Conservation (phyloP, 805 yeast genomes). For the Starmerella floricola region DNA sequence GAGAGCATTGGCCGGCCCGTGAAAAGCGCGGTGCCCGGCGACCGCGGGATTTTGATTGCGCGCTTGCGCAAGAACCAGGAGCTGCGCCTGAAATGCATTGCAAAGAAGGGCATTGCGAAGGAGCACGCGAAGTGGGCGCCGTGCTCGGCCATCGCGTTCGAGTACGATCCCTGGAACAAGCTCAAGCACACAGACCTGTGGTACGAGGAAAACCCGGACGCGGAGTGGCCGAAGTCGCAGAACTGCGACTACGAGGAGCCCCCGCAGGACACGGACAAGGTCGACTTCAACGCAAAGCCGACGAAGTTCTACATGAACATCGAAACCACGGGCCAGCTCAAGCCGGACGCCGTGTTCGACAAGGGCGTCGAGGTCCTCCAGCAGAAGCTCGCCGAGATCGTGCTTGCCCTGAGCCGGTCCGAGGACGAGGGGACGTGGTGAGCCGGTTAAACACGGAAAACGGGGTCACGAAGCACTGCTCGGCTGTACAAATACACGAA, state of each 20-base stretch:
- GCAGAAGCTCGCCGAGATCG: slow-evolving; percentile 78
- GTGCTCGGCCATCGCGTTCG: slow-evolving; percentile 88
- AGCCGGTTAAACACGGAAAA: no score
- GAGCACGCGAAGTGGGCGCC: slow-evolving; percentile 99
- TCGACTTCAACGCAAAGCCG: slow-evolving; percentile 77
- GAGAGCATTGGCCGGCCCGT: slow-evolving; percentile 67
- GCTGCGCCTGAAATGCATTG: slow-evolving; percentile 76
- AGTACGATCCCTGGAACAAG: slow-evolving; percentile 98
- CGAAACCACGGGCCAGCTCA: slow-evolving; percentile 82
- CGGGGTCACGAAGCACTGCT: no score
- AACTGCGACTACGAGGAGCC: slow-evolving; percentile 95
- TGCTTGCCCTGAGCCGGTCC: slow-evolving; percentile 43
- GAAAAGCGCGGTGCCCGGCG: slow-evolving; percentile 50
- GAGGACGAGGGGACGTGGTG: slow-evolving; percentile 22
- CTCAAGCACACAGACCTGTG: slow-evolving; percentile 90
- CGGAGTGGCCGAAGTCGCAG: slow-evolving; percentile 85
- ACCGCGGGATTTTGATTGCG: slow-evolving; percentile 71
- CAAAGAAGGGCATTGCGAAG: slow-evolving; percentile 92
- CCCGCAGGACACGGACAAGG: slow-evolving; percentile 73
- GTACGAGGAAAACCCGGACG: slow-evolving; percentile 80
- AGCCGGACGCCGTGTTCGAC: slow-evolving; percentile 78
- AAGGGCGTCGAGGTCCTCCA: slow-evolving; percentile 78
- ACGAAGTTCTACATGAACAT: slow-evolving; percentile 73
- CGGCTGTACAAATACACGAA: no score
- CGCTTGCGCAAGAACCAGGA: slow-evolving; percentile 89